Base-by-base conservation (phyloP, 495 filamentous ascomycete species). In the Achaetomiella virescens region DNA sequence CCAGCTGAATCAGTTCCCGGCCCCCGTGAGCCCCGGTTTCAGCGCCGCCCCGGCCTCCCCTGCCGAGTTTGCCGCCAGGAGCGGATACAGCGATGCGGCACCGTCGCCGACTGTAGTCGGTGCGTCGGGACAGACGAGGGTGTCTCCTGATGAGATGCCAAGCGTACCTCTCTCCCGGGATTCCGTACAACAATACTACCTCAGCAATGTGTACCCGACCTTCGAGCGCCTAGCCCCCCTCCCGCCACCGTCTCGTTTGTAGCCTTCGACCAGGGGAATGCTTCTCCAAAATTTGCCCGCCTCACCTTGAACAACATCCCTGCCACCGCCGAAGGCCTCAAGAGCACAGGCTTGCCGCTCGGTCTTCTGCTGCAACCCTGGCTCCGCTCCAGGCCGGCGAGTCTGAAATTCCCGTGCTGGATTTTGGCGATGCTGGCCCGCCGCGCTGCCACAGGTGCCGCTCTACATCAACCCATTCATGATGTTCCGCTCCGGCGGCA, bases 401-500 rank as follows among this genome's bases (percentile, higher is more conserved):
- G 70, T 78, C 86, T 60, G 81, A 89, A 5, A 88, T 97, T 50
- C 93, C 93, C 2, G 87, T 97, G 2, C 77, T 99, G 35, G 93
- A 97, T 75, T 99, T 97, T 74, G 93, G 93, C 38, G 91, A 97
- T 50, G 72, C 75, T 38, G 93, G 93, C 1, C 93, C 93, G 36
- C 93, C 95, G 12, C 83, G 93, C 63, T 99, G 93, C 72, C 83
- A 90, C 65, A 81, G 93, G 72, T 99, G 93, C 73, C 77, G 93
- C 64, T 93, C 14, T 99, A 99, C 70, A 95, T 99, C 71, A 99
- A 99, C 65, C 93, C 93, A 11, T 99, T 97, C 69, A 97, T 97
- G 93, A 87, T 87, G 53, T 99, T 99, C 77, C 81, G 85, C 45
- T 88, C 88, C 5, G 93, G 91, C 24, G 93, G 93, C 33, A 96